Evolutionary conservation across 225 moss, liverwort and hornwort genomes (phyloP).

Genomic region (Pleurozium schreberi): DNA sequence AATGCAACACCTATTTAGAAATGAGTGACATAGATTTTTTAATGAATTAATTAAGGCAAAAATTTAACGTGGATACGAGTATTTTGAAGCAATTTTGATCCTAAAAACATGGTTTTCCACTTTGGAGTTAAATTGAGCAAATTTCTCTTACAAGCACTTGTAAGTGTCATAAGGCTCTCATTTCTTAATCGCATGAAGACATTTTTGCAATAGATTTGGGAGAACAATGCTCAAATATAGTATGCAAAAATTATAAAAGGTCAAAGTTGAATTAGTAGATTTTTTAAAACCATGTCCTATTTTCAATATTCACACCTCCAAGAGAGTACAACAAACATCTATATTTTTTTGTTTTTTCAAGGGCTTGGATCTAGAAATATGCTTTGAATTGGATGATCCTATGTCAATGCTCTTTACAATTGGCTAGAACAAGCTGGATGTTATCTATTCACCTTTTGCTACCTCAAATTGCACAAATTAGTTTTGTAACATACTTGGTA

Average conservation of each 20-base stretch:
- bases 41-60: background rate
- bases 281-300: background rate
- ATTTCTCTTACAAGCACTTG: background rate
- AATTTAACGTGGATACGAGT: background rate
- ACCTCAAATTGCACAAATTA: no score
- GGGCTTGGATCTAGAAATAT: rapidly evolving
- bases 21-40: no score
- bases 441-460: no score
- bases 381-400: rapidly evolving
- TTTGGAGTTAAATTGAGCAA: rapidly evolving
- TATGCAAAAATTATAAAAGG: background rate
- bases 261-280: background rate
- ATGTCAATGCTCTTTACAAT: background rate
- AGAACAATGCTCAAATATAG: background rate
- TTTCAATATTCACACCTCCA: background rate
- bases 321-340: background rate
- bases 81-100: background rate
- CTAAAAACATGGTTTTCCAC: rapidly evolving
- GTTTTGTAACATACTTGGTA: no score
- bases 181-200: no score
- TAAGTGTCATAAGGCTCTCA: background rate
- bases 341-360: background rate
- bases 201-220: background rate
- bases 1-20: no score
- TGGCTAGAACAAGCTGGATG: rapidly evolving